These are phyloP conservation scores for Ustilago crameri DNA, from an alignment of 1,284 basidiomycete genomes.

Conservation along the genomic window DNA sequence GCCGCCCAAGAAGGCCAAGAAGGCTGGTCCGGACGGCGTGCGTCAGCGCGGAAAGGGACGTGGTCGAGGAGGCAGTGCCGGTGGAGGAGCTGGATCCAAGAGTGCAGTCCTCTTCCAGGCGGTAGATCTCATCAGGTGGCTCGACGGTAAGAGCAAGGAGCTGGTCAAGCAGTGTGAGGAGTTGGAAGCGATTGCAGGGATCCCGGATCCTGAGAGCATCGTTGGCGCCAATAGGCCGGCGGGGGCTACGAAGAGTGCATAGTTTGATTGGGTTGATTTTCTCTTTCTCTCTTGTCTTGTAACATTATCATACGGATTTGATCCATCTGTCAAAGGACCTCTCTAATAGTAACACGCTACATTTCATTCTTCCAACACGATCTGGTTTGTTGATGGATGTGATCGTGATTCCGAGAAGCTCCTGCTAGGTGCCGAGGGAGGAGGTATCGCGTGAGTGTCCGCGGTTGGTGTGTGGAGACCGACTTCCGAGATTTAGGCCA, in stretches of 20 bases:
- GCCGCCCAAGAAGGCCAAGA: conserved; percentile 53
- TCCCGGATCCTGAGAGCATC: conserved; percentile 36
- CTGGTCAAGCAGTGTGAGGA: conserved; percentile 52
- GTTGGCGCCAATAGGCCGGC: conserved; percentile 33
- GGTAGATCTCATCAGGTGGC: conserved; percentile 65
- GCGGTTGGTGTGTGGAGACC: neutral
- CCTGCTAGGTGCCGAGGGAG: no score
- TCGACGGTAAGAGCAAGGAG: conserved; percentile 57
- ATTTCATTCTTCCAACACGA: neutral
- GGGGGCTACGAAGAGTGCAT: conserved; percentile 12
- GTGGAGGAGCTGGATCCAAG: conserved; percentile 64
- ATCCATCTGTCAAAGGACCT: neutral
- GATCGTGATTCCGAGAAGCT: no score
- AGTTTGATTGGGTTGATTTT: neutral
- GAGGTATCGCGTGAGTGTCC: neutral
- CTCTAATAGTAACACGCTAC: conserved; percentile 13
- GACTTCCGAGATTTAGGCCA: conserved; percentile 17
- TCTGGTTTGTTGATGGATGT: neutral
- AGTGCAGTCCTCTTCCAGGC: conserved; percentile 66
- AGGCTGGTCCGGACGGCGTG: conserved; percentile 44
- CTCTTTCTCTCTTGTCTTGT: conserved; percentile 8
- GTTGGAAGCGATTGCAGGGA: conserved; percentile 49
- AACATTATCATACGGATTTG: conserved; percentile 7
- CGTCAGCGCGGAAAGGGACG: conserved; percentile 61
- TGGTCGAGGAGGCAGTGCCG: conserved; percentile 63